Evolutionary conservation across 148 eudicot genomes (phyloP).

Genomic region (Hydrangea macrophylla): DNA sequence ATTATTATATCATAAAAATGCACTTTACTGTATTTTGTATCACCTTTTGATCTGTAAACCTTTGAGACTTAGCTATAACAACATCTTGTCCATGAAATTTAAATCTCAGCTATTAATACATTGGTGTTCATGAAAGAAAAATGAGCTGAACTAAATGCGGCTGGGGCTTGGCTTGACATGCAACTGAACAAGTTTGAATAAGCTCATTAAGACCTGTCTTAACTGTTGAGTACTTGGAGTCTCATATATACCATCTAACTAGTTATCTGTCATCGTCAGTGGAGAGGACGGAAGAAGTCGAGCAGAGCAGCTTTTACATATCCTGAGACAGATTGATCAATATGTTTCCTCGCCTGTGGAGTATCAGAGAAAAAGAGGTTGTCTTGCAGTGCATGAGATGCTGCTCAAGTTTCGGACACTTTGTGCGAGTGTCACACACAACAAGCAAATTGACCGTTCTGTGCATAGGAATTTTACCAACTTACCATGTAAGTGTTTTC

Average conservation of each 20-base stretch:
- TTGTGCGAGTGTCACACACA: constrained; percentile 77
- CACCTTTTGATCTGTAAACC: too few relatives aligned
- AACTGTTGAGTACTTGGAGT: too few relatives aligned
- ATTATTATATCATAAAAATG: too few relatives aligned
- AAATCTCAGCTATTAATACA: too few relatives aligned
- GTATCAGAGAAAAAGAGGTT: constrained; percentile 86
- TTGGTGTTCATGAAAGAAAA: too few relatives aligned
- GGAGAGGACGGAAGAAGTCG: constrained; percentile 99
- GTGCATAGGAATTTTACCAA: constrained; percentile 48
- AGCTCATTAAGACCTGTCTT: too few relatives aligned
- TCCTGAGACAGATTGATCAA: constrained; percentile 81
- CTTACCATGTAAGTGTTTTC: constrained; percentile 63
- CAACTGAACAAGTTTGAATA: too few relatives aligned
- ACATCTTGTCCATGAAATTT: too few relatives aligned
- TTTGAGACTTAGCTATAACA: too few relatives aligned
- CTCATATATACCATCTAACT: constrained; percentile 11
- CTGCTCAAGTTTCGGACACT: constrained; percentile 77
- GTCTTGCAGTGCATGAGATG: constrained; percentile 82
- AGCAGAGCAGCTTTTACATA: constrained; percentile 87
- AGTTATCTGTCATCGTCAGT: constrained; percentile 40
- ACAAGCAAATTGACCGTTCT: constrained; percentile 59
- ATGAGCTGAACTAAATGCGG: too few relatives aligned
- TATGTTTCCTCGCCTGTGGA: constrained; percentile 85
- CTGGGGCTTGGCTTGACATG: too few relatives aligned
- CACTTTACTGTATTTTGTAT: too few relatives aligned